Base-by-base conservation (phyloP, 2,329 filamentous ascomycete genomes). In the Monascus ruber region DNA sequence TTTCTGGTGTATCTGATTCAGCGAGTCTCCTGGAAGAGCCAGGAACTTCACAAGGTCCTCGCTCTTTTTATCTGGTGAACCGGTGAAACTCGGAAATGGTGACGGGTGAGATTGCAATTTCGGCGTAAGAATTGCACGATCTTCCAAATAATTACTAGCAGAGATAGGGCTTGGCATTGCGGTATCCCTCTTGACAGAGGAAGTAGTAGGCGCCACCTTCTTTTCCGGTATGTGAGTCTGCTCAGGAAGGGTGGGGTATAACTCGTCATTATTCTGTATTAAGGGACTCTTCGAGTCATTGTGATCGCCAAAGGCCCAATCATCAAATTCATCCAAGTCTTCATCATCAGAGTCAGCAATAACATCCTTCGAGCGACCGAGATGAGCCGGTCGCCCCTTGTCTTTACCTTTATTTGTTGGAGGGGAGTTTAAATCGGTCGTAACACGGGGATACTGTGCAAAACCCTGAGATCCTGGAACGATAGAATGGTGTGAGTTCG, bases 281-380 rank as follows among this genome's bases (percentile, higher is more conserved):
- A 48, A 42, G 29, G 50, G 43, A 11, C 6, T 28, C 28, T 27
- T 7, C 10, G 25, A 24, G 25, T 48, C 41, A 26, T 52, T 50
- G 8, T 51, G 46, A 24, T 47, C 47, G 17, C 38, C 38, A 10
- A 29, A 29, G 10, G 43, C 33, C 53, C 51, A 54, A 26, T 48
- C 47, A 10, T 52, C 53, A 24, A 56, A 55, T 29, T 46, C 44
- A 37, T 47, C 47, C 34, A 6, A 6, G 6, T 53, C 53, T 27
- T 61, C 57, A 34, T 56, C 56, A 33, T 63, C 60, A 1, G 62
- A 63, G 37, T 63, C 60, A 6, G 52, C 52, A 40, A 63, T 55
- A 2, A 59, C 49, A 33, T 39, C 39, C 11, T 48, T 47, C 7
- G 32, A 35, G 6, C 34, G 44, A 24, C 34, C 42, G n/a, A 29